A percentile compares a stretch with the other conserved stretches of the same genome.
These are phyloP conservation scores for Ophiognomonia clavigignenti-juglandacearum DNA, from an alignment of 2,329 filamentous ascomycete genomes.

Conservation along the genomic window DNA sequence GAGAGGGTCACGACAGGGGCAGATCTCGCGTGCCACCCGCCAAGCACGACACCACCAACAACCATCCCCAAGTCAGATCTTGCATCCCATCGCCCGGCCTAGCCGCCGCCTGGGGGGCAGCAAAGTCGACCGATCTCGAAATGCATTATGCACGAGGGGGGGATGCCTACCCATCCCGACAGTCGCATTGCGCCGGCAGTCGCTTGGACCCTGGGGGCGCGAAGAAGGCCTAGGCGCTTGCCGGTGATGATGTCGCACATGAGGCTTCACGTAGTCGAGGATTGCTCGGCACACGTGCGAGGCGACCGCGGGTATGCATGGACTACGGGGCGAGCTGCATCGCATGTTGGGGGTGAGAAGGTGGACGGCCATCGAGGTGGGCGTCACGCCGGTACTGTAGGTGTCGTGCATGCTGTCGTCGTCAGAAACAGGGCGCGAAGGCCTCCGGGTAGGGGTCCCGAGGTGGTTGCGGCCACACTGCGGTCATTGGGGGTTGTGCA, in stretches of 20 bases:
- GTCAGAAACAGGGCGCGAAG: neutral
- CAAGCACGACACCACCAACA: neutral
- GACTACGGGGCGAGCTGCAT: too few species aligned
- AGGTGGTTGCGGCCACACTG: neutral
- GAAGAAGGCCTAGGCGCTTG: neutral
- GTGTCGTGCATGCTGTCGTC: neutral
- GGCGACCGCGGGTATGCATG: neutral
- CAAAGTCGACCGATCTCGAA: constrained; percentile 4
- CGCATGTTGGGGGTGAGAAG: neutral
- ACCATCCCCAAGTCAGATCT: neutral
- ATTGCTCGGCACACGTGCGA: neutral
- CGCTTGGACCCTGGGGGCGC: neutral
- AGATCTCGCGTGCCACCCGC: neutral
- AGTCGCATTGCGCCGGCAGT: constrained; percentile 1
- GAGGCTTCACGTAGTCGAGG: too few species aligned
- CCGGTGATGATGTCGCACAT: neutral
- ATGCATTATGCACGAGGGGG: constrained; percentile 11
- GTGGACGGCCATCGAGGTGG: neutral
- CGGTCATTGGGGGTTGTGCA: too few species aligned
- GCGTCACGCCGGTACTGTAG: constrained; percentile 6
- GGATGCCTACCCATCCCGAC: neutral
- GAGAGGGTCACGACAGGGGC: too few species aligned
- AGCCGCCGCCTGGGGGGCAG: too few species aligned
- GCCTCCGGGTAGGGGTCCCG: neutral
- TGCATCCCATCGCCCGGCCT: constrained; percentile 4